These are phyloP conservation scores for Plasmodium inui DNA, from an alignment of 169 alveolate genomes.

Conservation along the genomic window DNA sequence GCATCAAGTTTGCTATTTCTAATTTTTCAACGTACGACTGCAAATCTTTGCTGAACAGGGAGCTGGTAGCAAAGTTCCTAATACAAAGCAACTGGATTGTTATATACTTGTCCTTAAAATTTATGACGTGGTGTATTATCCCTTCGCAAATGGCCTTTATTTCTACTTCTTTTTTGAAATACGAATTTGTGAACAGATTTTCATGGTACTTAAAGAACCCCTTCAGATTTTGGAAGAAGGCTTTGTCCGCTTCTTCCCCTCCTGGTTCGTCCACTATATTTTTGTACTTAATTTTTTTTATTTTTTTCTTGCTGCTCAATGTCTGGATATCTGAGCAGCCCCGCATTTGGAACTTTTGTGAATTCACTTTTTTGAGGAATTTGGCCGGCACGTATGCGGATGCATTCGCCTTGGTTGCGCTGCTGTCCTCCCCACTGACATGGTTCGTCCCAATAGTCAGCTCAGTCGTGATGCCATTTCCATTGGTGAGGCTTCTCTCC, in stretches of 20 bases:
- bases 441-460: not conserved
- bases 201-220: slow-evolving; percentile 62
- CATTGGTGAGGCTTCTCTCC: not conserved
- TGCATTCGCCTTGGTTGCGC: not conserved
- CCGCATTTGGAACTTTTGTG: not conserved
- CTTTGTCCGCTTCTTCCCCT: slow-evolving; percentile 10
- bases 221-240: slow-evolving; percentile 17
- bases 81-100: slow-evolving; percentile 29
- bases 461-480: not conserved
- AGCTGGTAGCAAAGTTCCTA: slow-evolving; percentile 44
- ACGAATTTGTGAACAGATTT: slow-evolving; percentile 23
- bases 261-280: slow-evolving; percentile 18
- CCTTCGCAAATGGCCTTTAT: slow-evolving; percentile 27
- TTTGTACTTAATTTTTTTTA: slow-evolving; percentile 34
- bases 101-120: not conserved
- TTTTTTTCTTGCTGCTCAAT: slow-evolving; percentile 10
- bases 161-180: slow-evolving; percentile 44
- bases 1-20: slow-evolving; percentile 27
- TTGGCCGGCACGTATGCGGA: slow-evolving; percentile 1
- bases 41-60: slow-evolving; percentile 21
- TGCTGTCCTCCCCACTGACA: not conserved
- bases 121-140: slow-evolving; percentile 1
- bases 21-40: slow-evolving; percentile 11
- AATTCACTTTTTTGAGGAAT: not conserved
- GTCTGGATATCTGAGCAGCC: not conserved